phyloP scores from a whole-genome alignment of 495 filamentous ascomycete genomes.

The Pseudomonodictys pantanalensis region DNA sequence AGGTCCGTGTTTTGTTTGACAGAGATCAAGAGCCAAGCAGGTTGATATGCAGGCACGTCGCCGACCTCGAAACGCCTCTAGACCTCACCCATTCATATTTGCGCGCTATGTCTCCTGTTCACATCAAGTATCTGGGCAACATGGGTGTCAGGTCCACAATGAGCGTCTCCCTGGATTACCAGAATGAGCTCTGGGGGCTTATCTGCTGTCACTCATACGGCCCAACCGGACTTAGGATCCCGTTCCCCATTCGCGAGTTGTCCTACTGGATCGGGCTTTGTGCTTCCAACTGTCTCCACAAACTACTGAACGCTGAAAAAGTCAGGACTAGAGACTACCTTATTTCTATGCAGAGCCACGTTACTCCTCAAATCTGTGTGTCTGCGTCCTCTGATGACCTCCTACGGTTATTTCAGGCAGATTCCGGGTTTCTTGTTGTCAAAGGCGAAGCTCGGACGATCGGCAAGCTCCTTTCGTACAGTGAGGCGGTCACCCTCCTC shows the following conservation, averaged over 20 bases:
- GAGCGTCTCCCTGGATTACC: constrained; percentile 16
- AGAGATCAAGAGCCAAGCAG: constrained; percentile 1
- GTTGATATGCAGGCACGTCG: constrained; percentile 3
- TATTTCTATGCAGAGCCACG: neutral
- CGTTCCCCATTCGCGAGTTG: constrained; percentile 18
- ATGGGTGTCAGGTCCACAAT: constrained; percentile 19
- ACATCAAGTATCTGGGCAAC: constrained; percentile 15
- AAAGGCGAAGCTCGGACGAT: constrained; percentile 19
- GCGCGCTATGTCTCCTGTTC: constrained; percentile 22
- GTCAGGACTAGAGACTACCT: neutral
- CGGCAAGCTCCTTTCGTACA: constrained; percentile 12
- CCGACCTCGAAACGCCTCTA: constrained; percentile 4
- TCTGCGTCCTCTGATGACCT: constrained; percentile 20
- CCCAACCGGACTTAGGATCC: neutral
- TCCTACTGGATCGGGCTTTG: constrained; percentile 15
- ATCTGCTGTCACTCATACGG: constrained; percentile 24
- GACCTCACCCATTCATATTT: constrained; percentile 21
- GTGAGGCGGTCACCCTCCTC: constrained; percentile 17
- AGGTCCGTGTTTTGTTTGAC: constrained; percentile 19
- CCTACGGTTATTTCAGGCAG: constrained; percentile 1
- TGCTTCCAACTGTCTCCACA: constrained; percentile 22
- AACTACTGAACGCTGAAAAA: constrained; percentile 9
- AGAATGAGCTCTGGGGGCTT: constrained; percentile 14
- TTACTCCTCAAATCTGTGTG: constrained; percentile 1
- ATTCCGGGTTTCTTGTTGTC: constrained; percentile 25